Conservation (phyloP, 768 basidiomycete genomes). For the Antrodiella citrinella region DNA sequence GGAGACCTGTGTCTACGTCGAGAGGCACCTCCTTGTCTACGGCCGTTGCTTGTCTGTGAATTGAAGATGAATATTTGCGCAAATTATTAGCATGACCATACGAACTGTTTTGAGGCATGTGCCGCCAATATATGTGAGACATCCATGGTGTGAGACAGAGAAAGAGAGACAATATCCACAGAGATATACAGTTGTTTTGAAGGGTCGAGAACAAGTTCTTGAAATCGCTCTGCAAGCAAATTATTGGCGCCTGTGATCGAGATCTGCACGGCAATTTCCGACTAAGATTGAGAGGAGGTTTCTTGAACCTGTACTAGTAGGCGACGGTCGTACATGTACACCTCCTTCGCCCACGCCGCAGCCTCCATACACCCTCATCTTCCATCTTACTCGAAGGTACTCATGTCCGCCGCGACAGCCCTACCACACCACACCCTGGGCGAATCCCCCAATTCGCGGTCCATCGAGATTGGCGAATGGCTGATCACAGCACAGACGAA, state of each 20-base stretch:
- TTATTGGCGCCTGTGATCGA: background rate
- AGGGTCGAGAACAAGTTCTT: too few species aligned
- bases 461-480: constrained; percentile 66
- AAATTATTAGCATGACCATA: constrained; percentile 1
- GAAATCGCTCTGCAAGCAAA: background rate
- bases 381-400: constrained; percentile 14
- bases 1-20: constrained; percentile 72
- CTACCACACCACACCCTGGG: constrained; percentile 56
- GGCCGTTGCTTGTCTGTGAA: constrained; percentile 49
- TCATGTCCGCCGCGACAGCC: constrained; percentile 35
- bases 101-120: constrained; percentile 66
- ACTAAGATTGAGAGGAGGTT: too few species aligned
- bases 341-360: background rate
- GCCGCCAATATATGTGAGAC: constrained; percentile 72
- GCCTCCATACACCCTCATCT: background rate
- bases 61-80: background rate
- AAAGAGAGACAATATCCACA: background rate
- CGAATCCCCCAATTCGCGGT: constrained; percentile 63
- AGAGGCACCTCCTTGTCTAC: constrained; percentile 78
- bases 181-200: background rate
- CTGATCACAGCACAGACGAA: constrained; percentile 59
- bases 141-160: constrained; percentile 45
- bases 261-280: background rate
- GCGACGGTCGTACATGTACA: too few species aligned
- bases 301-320: too few species aligned